Evolutionary conservation across 2,329 filamentous ascomycete species (phyloP), one percentile per base, ranked within the genome.

Genomic region (Venturia nashicola): DNA sequence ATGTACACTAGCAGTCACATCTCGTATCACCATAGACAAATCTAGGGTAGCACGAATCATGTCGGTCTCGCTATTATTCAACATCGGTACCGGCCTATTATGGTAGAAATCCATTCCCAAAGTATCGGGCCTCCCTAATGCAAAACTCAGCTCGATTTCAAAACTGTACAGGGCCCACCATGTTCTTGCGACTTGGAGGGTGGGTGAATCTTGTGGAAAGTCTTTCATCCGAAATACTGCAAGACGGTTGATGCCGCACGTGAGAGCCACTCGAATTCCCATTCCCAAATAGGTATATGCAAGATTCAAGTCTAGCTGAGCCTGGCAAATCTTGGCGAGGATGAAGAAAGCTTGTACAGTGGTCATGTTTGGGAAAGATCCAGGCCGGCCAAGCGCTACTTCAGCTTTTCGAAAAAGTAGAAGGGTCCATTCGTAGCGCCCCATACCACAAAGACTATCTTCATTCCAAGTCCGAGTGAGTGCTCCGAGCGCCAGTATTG

Each of bases 241-340:
- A 16, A 79, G 73, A 9, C 79, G 73, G 62, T 81, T 81, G 63
- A 80, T 77, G 6, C 79, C 79, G 63, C 78, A 78, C 2, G 79
- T 76, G 14, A 81, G 68, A 12, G 78, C 77, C 5, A 76, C 80
- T 51, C 79, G 75, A 11, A 79, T 75, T 1, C 79, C 78, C 27
- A 78, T 72, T 0, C 79, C 79, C 11, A 79, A 73, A 63, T 79
- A 80, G 70, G 79, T 78, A 63, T 80, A 81, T 4, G 79, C 76
- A 66, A 71, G 71, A 65, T 80, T 77, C 6, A 77, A 77, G 61
- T 79, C 79, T 5, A 81, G 71, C 65, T 80, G 77, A 61, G 80
- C 79, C 64, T 80, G 79, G 65, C 77, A 80, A 4, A 80, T 74
- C 67, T 80, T 80, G 7, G 78, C 77, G 73, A 81, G 73, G 7